Evolutionary conservation across 139 green algal species (phyloP).

Genomic region (Chlorella sp.): DNA sequence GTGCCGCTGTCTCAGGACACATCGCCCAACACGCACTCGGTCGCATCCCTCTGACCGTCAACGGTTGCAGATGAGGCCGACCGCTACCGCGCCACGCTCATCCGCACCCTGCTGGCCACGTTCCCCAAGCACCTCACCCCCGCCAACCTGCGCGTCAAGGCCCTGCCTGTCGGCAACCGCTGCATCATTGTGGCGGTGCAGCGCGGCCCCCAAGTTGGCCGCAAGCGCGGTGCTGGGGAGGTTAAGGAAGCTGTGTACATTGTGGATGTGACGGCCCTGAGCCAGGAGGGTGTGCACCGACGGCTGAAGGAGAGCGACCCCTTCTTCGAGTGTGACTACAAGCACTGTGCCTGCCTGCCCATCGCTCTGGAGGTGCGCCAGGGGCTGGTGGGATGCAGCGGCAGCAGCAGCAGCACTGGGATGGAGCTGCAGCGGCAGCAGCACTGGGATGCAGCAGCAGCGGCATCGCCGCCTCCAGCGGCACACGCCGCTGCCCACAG

Average conservation of each 20-base stretch:
- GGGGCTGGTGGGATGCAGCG: background rate
- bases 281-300: background rate
- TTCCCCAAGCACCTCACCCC: background rate
- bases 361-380: background rate
- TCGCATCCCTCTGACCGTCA: no score
- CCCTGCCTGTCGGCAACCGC: background rate
- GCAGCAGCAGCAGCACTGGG: no score
- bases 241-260: background rate
- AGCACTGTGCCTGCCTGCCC: background rate
- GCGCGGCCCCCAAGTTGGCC: background rate
- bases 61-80: background rate
- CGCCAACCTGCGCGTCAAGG: background rate
- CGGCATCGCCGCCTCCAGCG: no score
- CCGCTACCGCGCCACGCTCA: background rate
- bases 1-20: no score
- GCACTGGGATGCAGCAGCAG: no score
- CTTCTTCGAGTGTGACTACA: background rate
- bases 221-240: background rate
- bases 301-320: background rate
- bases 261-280: background rate
- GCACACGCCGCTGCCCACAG: no score
- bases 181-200: background rate
- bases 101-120: background rate
- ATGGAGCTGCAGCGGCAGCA: no score
- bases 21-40: no score